Conservation (phyloP, 768 basidiomycete genomes). For the Suillus luteus region DNA sequence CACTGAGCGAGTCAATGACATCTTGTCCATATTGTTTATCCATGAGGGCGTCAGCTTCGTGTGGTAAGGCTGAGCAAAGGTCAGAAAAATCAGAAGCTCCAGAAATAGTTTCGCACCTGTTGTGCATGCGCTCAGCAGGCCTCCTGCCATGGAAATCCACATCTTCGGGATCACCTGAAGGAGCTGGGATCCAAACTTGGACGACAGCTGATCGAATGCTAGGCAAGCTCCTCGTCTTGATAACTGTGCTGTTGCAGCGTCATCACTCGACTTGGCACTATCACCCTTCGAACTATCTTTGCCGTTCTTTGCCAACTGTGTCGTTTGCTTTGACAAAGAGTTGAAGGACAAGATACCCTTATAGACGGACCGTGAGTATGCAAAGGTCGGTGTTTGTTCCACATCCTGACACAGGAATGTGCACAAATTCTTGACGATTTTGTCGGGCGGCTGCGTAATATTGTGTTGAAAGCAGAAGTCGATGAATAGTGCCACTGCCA, state of each 20-base stretch:
- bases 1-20: constrained; percentile 90
- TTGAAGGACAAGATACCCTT: constrained; percentile 82
- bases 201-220: constrained; percentile 79
- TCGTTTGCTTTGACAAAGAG: constrained; percentile 37
- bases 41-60: constrained; percentile 63
- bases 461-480: constrained; percentile 76
- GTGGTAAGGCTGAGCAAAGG: constrained; percentile 47
- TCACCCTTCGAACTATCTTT: constrained; percentile 45
- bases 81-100: neutral
- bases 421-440: constrained; percentile 96
- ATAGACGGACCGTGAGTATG: constrained; percentile 55
- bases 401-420: constrained; percentile 94
- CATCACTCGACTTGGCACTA: constrained; percentile 48
- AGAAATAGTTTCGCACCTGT: constrained; percentile 48
- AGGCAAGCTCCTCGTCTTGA: constrained; percentile 84
- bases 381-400: constrained; percentile 88
- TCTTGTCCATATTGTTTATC: constrained; percentile 81
- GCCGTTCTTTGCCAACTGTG: constrained; percentile 34
- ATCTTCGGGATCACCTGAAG: constrained; percentile 86
- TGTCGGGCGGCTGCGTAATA: constrained; percentile 85
- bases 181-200: constrained; percentile 70
- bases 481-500: constrained; percentile 84
- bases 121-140: constrained; percentile 67
- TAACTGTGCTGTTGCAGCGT: constrained; percentile 63
- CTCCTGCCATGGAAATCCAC: constrained; percentile 91